Base-by-base conservation (phyloP, 1,284 basidiomycete species). In the Amylostereum areolatum region DNA sequence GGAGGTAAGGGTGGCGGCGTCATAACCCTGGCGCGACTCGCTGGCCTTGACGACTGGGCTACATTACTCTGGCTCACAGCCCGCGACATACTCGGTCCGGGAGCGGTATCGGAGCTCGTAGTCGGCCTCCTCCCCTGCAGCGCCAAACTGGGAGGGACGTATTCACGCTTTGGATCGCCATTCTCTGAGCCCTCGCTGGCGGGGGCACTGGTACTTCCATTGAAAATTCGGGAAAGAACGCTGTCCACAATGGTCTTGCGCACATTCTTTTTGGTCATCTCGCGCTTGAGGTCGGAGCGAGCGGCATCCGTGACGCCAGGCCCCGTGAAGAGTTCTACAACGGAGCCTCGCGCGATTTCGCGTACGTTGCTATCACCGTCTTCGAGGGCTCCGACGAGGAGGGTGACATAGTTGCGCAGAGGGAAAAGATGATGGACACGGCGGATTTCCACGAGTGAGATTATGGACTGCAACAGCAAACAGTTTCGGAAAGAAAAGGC, bases 361-460 rank as follows among this genome's bases (percentile, higher is more conserved):
- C 97, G 84, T 44, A 99, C 96, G 55, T 81, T 81, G 3, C 86
- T 81, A 62, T 99, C 96, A 1, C 85, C 83, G 66, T 99, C 95
- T 68, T 97, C 90, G 25, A 99, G 75, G 39, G 85, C 72, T 48
- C 85, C 89, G 12, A 98, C 90, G 41, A 99, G 80, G 25, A 77
- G 68, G 0, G 88, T 69, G 30, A 97, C 77, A 66, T 91, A 96
- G 2, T 90, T 81, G 46, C 88, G 81, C 43, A 99, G 77, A 10
- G 92, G 92, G 55, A 97, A 88, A 46, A 80, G 75, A 48, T 81
- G 75, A 55, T 87, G 75, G 44, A 69, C 63, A 39, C 81, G 77
- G 47, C 86, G 81, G 57, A 90, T 76, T 55, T 83, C 76, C 29
- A 86, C 82, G 10, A 89, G 72, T 10, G 78, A 75, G 40, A 85